Evolutionary conservation across 768 basidiomycete species (phyloP), one percentile per base, ranked within the genome.

Genomic region (Hebeloma cylindrosporum): DNA sequence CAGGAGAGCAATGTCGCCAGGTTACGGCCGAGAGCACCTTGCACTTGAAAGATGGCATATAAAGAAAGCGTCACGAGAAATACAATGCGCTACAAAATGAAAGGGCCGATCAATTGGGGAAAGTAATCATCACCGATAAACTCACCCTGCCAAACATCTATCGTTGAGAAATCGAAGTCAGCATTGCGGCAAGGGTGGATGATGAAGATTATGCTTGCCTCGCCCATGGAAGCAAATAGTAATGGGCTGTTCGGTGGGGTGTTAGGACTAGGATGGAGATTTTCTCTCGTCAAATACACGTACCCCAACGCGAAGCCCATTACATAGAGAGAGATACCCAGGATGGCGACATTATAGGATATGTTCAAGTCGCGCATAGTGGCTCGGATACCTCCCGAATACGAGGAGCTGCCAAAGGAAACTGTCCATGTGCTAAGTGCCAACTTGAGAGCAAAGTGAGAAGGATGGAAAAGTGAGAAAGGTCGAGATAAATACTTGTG

Each of bases 261-360:
- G 47, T 33, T 27, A 40, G 45, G 43, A 18, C 33, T 23, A 23
- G 32, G 35, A 25, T 23, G 13, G 3, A 27, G 22, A 35, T n/a
- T 30, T 36, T 20, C 7, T 20, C 26, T 26, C 21, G 29, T 32
- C 3, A 28, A 33, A 49, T 30, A 30, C 37, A 62, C 69, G 27
- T 45, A 79, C 75, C 80, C 80, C 17, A 82, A 51, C 3, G 75
- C 80, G 54, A 85, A 81, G 1, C 81, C 82, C 22, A 85, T 60
- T 25, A 85, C 79, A 56, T 81, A 84, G 11, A 82, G 61, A 4
- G 81, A 79, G 16, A 83, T 69, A 11, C 82, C 82, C 5, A 82
- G 65, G 31, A 79, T 77, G 3, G 79, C 75, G 44, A 80, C 63
- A 44, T 74, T 70, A 43, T 73, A 67, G 3, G 76, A 75, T 39